Percentiles rank a stretch among this genome's conserved stretches.
Evolutionary conservation across 225 moss, liverwort and hornwort species (phyloP).

Genomic region (Ulota crispa): DNA sequence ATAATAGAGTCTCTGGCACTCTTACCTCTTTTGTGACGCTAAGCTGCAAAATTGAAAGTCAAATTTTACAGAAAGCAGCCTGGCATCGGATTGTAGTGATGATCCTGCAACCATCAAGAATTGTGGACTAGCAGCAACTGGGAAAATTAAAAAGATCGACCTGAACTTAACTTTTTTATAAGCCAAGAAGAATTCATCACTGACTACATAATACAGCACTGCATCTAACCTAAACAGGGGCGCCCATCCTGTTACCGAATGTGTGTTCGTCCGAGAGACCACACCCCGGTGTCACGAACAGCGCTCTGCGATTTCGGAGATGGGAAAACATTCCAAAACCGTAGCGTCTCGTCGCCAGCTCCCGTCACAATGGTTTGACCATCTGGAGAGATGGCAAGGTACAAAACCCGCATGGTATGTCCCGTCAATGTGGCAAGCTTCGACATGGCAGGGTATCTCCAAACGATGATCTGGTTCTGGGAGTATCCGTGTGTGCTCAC

Average conservation of each 20-base stretch:
- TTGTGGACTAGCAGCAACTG: conserved; percentile 35
- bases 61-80: conserved; percentile 57
- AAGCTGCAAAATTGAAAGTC: conserved; percentile 38
- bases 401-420: conserved; percentile 89
- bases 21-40: conserved; percentile 33
- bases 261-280: conserved; percentile 92
- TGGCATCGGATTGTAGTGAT: conserved; percentile 27
- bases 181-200: conserved; percentile 22
- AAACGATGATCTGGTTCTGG: conserved; percentile 97
- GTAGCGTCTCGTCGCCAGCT: conserved; percentile 94
- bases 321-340: conserved; percentile 98
- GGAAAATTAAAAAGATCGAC: not conserved
- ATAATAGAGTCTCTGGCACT: conserved; percentile 15
- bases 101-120: conserved; percentile 36
- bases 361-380: conserved; percentile 99
- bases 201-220: conserved; percentile 38
- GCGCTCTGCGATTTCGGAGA: conserved; percentile 97
- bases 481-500: conserved; percentile 99
- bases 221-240: conserved; percentile 17
- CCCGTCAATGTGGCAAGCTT: conserved; percentile 98
- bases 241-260: conserved; percentile 61
- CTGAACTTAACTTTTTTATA: conserved; percentile 22
- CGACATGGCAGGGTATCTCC: conserved; percentile 95
- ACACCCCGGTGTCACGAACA: conserved; percentile 89
- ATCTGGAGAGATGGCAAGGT: conserved; percentile 95